Evolutionary conservation across 805 yeast species (phyloP), one percentile per base, ranked within the genome.

Genomic region (Limtongozyma cylindracea): DNA sequence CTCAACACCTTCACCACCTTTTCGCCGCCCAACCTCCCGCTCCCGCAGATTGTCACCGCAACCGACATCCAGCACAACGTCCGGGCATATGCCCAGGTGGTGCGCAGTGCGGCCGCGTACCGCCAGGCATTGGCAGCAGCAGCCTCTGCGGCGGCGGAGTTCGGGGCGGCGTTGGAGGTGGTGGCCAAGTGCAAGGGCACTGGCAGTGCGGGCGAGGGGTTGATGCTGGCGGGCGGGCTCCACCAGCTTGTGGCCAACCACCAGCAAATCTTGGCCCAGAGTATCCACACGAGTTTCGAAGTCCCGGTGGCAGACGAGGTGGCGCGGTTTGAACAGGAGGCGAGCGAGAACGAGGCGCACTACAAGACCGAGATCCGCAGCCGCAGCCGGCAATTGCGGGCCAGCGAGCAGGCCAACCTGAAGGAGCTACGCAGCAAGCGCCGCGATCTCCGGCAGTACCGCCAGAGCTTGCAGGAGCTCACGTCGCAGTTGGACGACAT

Each of bases 401-500:
- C 44, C 19, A 66, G 66, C 27, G 92, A 77, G 38, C 43, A 49
- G 21, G 65, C 57, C 29, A 70, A 70, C 35, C 41, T 53, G 19
- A 58, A 61, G 28, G 45, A 72, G 19, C 53, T 78, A 3, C 61
- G 60, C 29, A 49, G 55, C 25, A 65, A 60, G 30, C 58, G 62
- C 10, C 55, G 84, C 29, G 69, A 76, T 34, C 47, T 78, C 24
- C 45, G 59, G n/a, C 48, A 61, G 5, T 78, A 78, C 43, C 61
- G 73, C 33, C 55, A 56, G 24, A 69, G 72, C 30, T 47, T 78
- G 25, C 43, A 63, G 26, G 68, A 64, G 28, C 45, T 78, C 32
- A 74, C 91, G 10, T 46, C 55, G 8, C 78, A 74, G 33, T 54
- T 78, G 27, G 91, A 78, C 37, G 80, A 71, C 21, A 66, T 78